Base-by-base conservation (phyloP, 441 rosid species). In the Populus hybrid region DNA sequence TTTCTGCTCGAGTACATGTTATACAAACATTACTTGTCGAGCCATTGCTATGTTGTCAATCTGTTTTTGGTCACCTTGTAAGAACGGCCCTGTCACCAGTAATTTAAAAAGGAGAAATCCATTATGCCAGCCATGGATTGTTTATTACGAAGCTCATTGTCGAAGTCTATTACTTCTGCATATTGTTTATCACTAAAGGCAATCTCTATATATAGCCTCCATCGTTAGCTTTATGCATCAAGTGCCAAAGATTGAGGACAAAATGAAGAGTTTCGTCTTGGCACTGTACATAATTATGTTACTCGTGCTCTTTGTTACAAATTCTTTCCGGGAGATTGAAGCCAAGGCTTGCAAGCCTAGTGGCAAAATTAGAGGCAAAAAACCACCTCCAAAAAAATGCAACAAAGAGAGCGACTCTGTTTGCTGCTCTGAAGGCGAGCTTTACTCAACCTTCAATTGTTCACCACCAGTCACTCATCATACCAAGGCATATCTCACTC, bases 401-500 rank as follows among this genome's bases (percentile, higher is more conserved):
- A 78, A 75, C 35, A 72, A 23, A 40, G 69, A 57, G 16, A 30
- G 70, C 8, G 40, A 66, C 50, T 78, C 81, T 8, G 76, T 74
- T 6, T 78, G 79, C 46, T 78, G 84, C 75, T 16, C 30, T 20
- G 72, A 72, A 46, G 83, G 80, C 76, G 32, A 70, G 72, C 16
- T 32, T 1, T 71, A 77, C 71, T 28, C 77, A 32, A 75, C 69
- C 61, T 70, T 59, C 79, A 71, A 71, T 8, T 77, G 77, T 64
- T 80, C 81, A 12, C 83, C 79, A 0, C 40, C 64, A 0, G 69
- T 80, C 23, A 50, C 73, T 4, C 21, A 18, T 54, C 40, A 6
- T 23, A 76, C 86, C 42, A 69, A 69, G 28, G 82, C 82, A 9
- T 21, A 64, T 16, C 80, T 81, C 73, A 80, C 83, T 24, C 57